Evolutionary conservation across 148 eudicot species (phyloP), one percentile per base, ranked within the genome.

Genomic region (Polygonum maritimum): DNA sequence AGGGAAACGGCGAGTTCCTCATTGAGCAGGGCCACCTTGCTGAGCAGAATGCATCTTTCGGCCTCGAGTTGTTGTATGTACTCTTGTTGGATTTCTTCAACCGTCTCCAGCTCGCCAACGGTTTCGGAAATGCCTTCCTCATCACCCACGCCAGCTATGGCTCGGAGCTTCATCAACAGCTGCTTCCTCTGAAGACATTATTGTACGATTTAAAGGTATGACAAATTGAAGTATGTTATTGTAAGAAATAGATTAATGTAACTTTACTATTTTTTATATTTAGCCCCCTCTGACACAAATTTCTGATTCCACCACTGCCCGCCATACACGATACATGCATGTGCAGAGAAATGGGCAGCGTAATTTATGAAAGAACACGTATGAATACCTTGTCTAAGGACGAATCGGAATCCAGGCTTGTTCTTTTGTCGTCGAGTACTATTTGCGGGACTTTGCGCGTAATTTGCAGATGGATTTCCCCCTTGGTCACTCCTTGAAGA

Each of bases 401-500:
- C 33, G 87, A 79, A 72, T 89, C 90, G 38, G 86, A 81, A 55
- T 88, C 94, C 15, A 67, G 47, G 77, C 87, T 86, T 52, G 81
- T 74, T 82, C 54, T 79, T 85, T 79, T 88, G 35, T 87, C 86
- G 14, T 26, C 31, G 31, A 26, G 31, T 26, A 88, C 75, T 26
- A 48, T 3, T 67, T 88, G 87, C 18, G 93, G 96, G 74, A 85
- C 75, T 87, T 81, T 90, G 78, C 96, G 82, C 2, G 91, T 92
- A 35, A 95, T 76, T 40, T 86, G 97, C 79, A 95, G 74, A 86
- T 86, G 97, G 75, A 95, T 87, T 80, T 95, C 98, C 15, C 98
- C 98, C 71, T 79, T 91, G 73, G 84, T 92, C 39, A 95, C 97
- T 76, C 90, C 90, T 84, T 95, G 98, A 71, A 95, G 87, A 16